phyloP scores from a whole-genome alignment of 2,329 filamentous ascomycete genomes.

The Botrytis fabae region DNA sequence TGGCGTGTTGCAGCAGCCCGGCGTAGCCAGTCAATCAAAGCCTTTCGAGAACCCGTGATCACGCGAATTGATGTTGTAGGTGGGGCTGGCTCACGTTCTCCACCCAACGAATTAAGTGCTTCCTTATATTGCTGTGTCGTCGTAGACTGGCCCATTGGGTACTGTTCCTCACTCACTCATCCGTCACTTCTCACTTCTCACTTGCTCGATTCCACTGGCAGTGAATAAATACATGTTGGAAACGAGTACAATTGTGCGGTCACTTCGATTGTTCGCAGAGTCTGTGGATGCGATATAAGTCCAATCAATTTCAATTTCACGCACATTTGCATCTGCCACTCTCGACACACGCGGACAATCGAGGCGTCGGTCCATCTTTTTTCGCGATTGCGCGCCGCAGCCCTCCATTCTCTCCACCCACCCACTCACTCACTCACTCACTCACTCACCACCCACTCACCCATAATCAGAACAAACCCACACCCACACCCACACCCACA shows the following conservation, averaged over 20 bases:
- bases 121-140: neutral
- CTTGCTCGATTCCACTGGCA: neutral
- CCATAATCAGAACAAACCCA: neutral
- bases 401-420: neutral
- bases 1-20: neutral
- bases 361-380: neutral
- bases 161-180: neutral
- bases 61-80: constrained; percentile 1
- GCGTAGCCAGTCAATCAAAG: neutral
- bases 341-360: neutral
- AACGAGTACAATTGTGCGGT: neutral
- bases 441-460: neutral
- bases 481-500: neutral
- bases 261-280: neutral
- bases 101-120: neutral
- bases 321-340: neutral
- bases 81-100: constrained; percentile 16
- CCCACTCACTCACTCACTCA: too few species aligned
- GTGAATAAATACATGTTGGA: neutral
- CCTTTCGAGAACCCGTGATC: neutral
- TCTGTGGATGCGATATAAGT: neutral
- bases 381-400: constrained; percentile 6
- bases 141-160: neutral
- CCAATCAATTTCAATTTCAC: neutral
- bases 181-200: neutral